A percentile compares a stretch with the other conserved stretches of the same genome.
Conservation (phyloP, 192 early-diverging fungal species). For the Coemansia biformis region DNA sequence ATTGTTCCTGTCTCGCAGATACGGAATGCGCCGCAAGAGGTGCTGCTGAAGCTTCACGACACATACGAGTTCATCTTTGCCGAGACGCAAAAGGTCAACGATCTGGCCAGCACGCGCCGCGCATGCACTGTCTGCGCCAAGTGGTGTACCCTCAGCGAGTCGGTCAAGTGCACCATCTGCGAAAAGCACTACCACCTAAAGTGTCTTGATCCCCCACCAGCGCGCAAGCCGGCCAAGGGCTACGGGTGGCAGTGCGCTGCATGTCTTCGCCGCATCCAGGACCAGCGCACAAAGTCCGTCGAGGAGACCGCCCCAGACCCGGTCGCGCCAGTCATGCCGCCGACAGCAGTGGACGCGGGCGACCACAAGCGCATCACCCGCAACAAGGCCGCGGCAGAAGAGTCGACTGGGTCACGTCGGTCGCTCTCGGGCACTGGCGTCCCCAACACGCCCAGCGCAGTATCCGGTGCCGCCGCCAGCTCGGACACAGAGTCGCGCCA, state of each 20-base stretch:
- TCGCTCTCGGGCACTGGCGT: background rate
- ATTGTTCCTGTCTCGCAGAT: constrained; percentile 73
- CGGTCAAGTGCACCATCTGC: constrained; percentile 74
- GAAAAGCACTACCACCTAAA: constrained; percentile 73
- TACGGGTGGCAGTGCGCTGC: constrained; percentile 82
- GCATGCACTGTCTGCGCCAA: constrained; percentile 65
- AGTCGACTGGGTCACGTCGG: constrained; percentile 10
- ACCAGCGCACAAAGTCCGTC: constrained; percentile 23
- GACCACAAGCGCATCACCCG: constrained; percentile 41
- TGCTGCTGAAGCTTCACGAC: constrained; percentile 58
- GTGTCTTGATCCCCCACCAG: constrained; percentile 75
- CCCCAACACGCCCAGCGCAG: constrained; percentile 3
- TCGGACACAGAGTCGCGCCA: constrained; percentile 46
- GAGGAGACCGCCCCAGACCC: constrained; percentile 7
- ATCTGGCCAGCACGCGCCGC: constrained; percentile 65
- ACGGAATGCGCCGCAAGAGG: constrained; percentile 72
- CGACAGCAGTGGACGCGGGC: constrained; percentile 3
- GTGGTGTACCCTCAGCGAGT: constrained; percentile 64
- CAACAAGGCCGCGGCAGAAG: constrained; percentile 17
- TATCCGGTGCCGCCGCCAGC: constrained; percentile 6
- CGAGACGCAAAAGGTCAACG: constrained; percentile 73
- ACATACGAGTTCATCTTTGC: constrained; percentile 82
- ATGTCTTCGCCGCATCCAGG: constrained; percentile 52
- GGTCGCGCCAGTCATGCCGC: background rate
- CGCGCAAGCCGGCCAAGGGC: constrained; percentile 73